A percentile compares a stretch with the other conserved stretches of the same genome.
Evolutionary conservation across 2,329 filamentous ascomycete genomes (phyloP).

Genomic region (Pestalotiopsis sp.): DNA sequence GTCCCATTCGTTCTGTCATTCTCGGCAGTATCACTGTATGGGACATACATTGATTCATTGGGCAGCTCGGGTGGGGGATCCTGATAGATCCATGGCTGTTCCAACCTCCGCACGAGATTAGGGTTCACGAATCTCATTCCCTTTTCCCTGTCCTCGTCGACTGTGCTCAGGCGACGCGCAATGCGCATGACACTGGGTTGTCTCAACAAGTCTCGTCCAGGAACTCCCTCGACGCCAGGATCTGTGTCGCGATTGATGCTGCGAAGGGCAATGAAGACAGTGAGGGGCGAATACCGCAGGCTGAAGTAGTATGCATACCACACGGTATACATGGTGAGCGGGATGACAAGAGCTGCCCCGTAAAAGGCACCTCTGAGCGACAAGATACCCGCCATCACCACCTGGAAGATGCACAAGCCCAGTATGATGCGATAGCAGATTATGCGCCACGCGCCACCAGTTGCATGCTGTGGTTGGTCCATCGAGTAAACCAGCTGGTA

Average conservation of each 20-base stretch:
- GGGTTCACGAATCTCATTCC: constrained; percentile 77
- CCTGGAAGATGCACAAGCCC: constrained; percentile 84
- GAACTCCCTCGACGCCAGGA: constrained; percentile 45
- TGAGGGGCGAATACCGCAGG: constrained; percentile 82
- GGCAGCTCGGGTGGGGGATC: constrained; percentile 49
- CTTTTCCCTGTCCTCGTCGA: constrained; percentile 74
- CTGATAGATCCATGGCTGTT: constrained; percentile 70
- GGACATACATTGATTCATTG: constrained; percentile 19
- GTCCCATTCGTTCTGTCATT: constrained; percentile 12
- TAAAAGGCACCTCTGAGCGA: constrained; percentile 74
- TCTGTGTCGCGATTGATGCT: constrained; percentile 72
- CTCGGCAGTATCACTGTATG: constrained; percentile 15
- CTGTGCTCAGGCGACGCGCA: constrained; percentile 60
- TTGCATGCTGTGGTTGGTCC: constrained; percentile 94
- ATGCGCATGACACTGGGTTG: constrained; percentile 40
- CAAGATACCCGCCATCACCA: constrained; percentile 87
- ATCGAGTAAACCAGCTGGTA: constrained; percentile 98
- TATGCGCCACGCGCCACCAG: constrained; percentile 93
- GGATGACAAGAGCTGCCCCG: constrained; percentile 72
- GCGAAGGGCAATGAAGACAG: constrained; percentile 87
- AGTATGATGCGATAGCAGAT: constrained; percentile 91
- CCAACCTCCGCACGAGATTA: constrained; percentile 69
- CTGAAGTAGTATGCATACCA: constrained; percentile 89
- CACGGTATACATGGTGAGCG: constrained; percentile 76
- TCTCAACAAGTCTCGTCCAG: constrained; percentile 41